Evolutionary conservation across 2,329 filamentous ascomycete species (phyloP).

Genomic region (Cercospora sesami): DNA sequence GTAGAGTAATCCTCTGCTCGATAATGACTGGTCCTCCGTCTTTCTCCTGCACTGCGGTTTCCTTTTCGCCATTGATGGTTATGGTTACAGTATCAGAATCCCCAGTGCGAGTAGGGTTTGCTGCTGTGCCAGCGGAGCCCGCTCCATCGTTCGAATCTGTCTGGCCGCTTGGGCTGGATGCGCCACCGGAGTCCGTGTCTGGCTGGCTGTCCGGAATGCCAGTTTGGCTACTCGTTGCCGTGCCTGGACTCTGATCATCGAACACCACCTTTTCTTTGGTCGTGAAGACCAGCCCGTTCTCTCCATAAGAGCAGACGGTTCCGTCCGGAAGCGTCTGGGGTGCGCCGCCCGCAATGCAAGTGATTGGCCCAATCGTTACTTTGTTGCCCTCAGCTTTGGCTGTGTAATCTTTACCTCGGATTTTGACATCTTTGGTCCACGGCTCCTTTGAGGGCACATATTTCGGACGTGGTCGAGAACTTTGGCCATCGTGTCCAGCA

Average conservation of each 20-base stretch:
- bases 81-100: conserved; percentile 14
- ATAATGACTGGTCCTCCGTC: conserved; percentile 21
- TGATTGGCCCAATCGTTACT: conserved; percentile 24
- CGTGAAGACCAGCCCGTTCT: conserved; percentile 22
- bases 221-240: not conserved
- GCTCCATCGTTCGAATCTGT: not conserved
- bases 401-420: conserved; percentile 20
- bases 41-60: conserved; percentile 20
- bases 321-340: conserved; percentile 25
- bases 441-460: conserved; percentile 23
- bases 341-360: conserved; percentile 20
- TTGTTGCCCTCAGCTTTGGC: conserved; percentile 20
- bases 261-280: conserved; percentile 12
- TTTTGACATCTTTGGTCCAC: conserved; percentile 18
- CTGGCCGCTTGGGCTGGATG: not conserved
- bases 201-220: not conserved
- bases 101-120: not conserved
- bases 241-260: not conserved
- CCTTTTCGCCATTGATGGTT: conserved; percentile 15
- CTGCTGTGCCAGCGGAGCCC: not conserved
- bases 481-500: not conserved
- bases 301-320: conserved; percentile 21
- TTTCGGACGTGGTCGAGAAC: not conserved
- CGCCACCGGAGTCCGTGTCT: not conserved
- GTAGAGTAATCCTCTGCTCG: conserved; percentile 19